Base-by-base conservation (phyloP, 768 basidiomycete species). In the Xerocomellus chrysenteron region DNA sequence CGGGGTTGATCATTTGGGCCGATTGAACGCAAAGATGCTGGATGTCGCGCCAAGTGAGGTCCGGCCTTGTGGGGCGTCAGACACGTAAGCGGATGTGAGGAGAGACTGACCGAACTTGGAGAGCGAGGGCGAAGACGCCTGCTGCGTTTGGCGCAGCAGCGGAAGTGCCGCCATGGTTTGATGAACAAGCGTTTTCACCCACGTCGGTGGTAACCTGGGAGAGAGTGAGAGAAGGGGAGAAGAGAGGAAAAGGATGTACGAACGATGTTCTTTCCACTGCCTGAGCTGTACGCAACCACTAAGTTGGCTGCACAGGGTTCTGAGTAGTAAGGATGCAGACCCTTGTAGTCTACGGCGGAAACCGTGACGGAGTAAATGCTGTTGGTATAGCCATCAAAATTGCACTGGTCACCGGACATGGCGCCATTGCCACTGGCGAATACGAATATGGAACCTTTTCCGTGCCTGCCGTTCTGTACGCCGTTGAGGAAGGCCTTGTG, bases 351-450 rank as follows among this genome's bases (percentile, higher is more conserved):
- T 56, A 98, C 80, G 0, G 97, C 92, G n/a, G 94, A 87, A 30
- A 99, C 93, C 0, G 97, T 99, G 42, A 99, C 85, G 8, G 91
- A 92, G 74, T 92, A 98, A 56, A 98, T 95, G 65, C 90, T 92
- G 69, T 99, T 99, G 13, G 97, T 99, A 71, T 99, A 99, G 8
- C 97, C 97, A 63, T 98, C 96, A 67, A 99, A 98, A 71, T 99
- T 99, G 78, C 97, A 99, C 71, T 98, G 96, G 68, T 99, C 97
- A 17, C 90, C 92, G 52, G 82, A 80, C 9, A 81, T 82, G 32
- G 93, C 97, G 9, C 97, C 97, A 68, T 99, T 99, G 0, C 97
- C 97, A 52, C 92, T 94, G 5, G 97, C 97, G 67, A 98, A 99
- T 28, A 99, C 97, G 62, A 90, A 98, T 58, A 99, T 80, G 33